These are phyloP conservation scores for Backusella luteola DNA, from an alignment of 192 early-diverging fungal species.

Conservation along the genomic window DNA sequence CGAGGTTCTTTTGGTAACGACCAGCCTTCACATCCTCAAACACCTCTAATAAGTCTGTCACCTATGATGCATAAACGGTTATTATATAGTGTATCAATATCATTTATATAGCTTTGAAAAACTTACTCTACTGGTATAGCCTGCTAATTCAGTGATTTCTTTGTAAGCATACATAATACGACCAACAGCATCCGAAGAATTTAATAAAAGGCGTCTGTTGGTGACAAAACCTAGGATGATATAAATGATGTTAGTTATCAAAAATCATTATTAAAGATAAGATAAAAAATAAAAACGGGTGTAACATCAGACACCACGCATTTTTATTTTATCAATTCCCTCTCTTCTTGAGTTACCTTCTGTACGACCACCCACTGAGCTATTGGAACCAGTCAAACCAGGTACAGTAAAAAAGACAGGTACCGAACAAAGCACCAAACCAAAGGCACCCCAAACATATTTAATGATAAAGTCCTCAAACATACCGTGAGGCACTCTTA, in stretches of 20 bases:
- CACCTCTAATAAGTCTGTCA: constrained; percentile 80
- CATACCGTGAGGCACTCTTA: constrained; percentile 91
- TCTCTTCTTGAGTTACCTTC: constrained; percentile 40
- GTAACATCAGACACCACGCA: neutral
- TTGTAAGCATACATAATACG: constrained; percentile 93
- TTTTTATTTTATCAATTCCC: no score
- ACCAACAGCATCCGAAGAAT: constrained; percentile 77
- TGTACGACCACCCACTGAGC: constrained; percentile 47
- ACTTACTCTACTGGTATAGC: constrained; percentile 84
- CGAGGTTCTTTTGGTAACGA: constrained; percentile 73
- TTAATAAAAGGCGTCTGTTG: constrained; percentile 73
- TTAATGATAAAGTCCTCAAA: constrained; percentile 98
- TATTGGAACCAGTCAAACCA: constrained; percentile 33
- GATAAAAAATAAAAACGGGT: neutral
- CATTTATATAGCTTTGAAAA: no score
- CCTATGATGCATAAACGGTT: constrained; percentile 18
- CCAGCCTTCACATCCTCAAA: constrained; percentile 86
- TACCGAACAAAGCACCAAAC: constrained; percentile 80
- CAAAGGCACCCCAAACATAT: constrained; percentile 96
- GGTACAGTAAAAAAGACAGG: constrained; percentile 75
- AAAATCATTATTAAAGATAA: neutral
- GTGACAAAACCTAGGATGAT: constrained; percentile 62
- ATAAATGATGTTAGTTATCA: neutral
- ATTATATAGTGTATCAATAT: neutral
- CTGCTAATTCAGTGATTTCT: constrained; percentile 92